phyloP scores from a whole-genome alignment of 176 grass and related monocot species.

The Bolboschoenus planiculmis region DNA sequence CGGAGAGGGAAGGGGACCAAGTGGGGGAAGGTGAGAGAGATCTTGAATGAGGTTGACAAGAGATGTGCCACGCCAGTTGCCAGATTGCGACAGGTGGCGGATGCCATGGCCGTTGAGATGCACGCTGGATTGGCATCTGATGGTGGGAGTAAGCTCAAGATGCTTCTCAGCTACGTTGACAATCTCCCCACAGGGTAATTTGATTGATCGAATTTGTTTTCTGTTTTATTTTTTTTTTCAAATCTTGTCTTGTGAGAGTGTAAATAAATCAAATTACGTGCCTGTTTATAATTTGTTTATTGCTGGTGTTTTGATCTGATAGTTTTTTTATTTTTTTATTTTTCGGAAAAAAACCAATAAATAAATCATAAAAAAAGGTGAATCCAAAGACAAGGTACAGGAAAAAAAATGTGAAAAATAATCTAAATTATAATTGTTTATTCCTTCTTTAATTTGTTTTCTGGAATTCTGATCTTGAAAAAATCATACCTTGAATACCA shows the following conservation, averaged over 20 bases:
- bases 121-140: slow-evolving; percentile 53
- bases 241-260: background rate
- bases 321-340: background rate
- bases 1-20: slow-evolving; percentile 29
- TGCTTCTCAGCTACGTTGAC: slow-evolving; percentile 82
- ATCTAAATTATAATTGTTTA: background rate
- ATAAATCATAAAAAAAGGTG: background rate
- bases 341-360: background rate
- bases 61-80: slow-evolving; percentile 40
- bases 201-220: background rate
- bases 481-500: too few species aligned
- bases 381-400: background rate
- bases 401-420: background rate
- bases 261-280: too few species aligned
- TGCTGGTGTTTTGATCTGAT: background rate
- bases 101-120: slow-evolving; percentile 79
- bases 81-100: slow-evolving; percentile 58
- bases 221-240: background rate
- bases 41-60: slow-evolving; percentile 39
- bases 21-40: slow-evolving; percentile 28
- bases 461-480: background rate
- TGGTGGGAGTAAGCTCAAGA: slow-evolving; percentile 54
- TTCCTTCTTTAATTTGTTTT: background rate
- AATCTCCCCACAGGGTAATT: slow-evolving; percentile 66
- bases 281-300: background rate